Percentiles rank a stretch among this genome's conserved stretches.
Conservation (phyloP, 192 early-diverging fungal species). For the Geranomyces michiganensis region DNA sequence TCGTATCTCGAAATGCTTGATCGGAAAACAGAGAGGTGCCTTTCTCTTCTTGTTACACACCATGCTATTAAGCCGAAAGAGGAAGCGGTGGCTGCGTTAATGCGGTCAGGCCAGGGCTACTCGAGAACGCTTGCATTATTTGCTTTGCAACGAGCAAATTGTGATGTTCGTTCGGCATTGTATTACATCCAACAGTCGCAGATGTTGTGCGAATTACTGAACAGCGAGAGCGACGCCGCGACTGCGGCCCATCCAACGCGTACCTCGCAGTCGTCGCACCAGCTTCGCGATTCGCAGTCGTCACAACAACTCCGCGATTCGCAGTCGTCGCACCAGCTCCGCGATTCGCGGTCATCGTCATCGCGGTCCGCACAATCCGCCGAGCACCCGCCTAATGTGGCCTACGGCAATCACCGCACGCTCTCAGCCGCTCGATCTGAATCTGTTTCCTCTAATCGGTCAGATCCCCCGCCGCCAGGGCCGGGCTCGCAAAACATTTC, state of each 20-base stretch:
- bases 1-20: slow-evolving; percentile 40
- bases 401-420: background rate
- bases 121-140: slow-evolving; percentile 32
- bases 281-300: background rate
- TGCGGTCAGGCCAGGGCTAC: slow-evolving; percentile 34
- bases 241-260: no score
- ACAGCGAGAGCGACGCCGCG: no score
- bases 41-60: slow-evolving; percentile 44
- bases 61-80: slow-evolving; percentile 49
- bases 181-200: slow-evolving; percentile 22
- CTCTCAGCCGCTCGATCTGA: slow-evolving; percentile 2
- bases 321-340: background rate
- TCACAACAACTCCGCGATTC: background rate
- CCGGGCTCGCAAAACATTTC: no score
- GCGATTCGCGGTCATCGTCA: background rate
- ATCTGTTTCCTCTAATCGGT: no score
- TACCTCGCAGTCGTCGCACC: no score
- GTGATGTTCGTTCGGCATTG: slow-evolving; percentile 43
- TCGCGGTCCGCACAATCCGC: background rate
- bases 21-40: slow-evolving; percentile 39
- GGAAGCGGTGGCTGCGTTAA: slow-evolving; percentile 38
- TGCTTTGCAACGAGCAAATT: slow-evolving; percentile 52
- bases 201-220: background rate
- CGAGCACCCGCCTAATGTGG: background rate
- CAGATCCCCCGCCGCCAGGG: no score